phyloP scores from a whole-genome alignment of 768 basidiomycete genomes.

The Boletus pseudo-olivaceus region DNA sequence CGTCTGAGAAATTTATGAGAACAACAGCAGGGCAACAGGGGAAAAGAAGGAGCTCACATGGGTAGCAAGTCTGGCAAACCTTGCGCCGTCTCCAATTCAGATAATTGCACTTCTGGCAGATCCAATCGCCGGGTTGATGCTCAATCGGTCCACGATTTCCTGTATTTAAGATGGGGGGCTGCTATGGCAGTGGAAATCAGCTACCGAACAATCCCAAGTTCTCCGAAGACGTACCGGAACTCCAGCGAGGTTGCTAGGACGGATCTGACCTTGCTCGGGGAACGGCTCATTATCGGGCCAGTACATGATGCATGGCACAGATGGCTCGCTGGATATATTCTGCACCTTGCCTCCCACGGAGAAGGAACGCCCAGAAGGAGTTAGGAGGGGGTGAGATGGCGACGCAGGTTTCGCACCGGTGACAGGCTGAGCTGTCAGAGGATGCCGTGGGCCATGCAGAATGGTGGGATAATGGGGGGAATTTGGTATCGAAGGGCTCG shows the following conservation, averaged over 20 bases:
- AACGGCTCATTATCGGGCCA: conserved; percentile 90
- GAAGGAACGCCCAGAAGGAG: conserved; percentile 78
- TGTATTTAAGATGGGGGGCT: conserved; percentile 85
- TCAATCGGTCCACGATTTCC: conserved; percentile 87
- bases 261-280: conserved; percentile 76
- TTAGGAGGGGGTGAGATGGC: conserved; percentile 68
- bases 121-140: conserved; percentile 81
- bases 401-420: conserved; percentile 33
- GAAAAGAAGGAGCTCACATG: conserved; percentile 51
- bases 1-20: conserved; percentile 45
- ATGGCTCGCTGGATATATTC: conserved; percentile 71
- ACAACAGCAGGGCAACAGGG: conserved; percentile 4
- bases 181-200: conserved; percentile 36
- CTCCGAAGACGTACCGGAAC: conserved; percentile 42
- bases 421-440: conserved; percentile 25
- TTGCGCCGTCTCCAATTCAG: conserved; percentile 85
- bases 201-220: not conserved
- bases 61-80: conserved; percentile 86
- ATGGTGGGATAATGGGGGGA: conserved; percentile 29
- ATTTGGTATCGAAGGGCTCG: conserved; percentile 23
- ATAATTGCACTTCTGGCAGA: conserved; percentile 82
- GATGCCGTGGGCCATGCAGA: conserved; percentile 24
- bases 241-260: conserved; percentile 54
- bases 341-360: conserved; percentile 75
- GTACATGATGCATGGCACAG: conserved; percentile 76